Percentiles rank a stretch among this genome's conserved stretches.
These are phyloP conservation scores for Backusella australiensis DNA, from an alignment of 192 early-diverging fungal species.

Conservation along the genomic window DNA sequence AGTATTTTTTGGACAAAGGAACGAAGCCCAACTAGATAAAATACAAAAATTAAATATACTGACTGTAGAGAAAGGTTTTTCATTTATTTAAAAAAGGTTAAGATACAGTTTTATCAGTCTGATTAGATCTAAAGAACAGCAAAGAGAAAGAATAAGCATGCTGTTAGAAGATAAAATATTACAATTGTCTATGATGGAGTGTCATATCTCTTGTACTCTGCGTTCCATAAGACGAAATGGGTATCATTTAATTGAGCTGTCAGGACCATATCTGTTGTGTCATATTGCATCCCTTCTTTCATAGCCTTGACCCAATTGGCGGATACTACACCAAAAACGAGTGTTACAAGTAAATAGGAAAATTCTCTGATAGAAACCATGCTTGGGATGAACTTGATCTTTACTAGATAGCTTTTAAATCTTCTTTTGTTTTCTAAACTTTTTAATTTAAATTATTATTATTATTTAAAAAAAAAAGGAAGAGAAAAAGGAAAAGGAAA, in stretches of 20 bases:
- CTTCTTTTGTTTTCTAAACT: not conserved
- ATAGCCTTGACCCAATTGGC: not conserved
- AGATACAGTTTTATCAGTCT: too few relatives aligned
- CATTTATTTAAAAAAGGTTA: too few relatives aligned
- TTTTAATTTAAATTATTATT: not conserved
- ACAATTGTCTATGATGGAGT: not conserved
- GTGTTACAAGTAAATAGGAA: not conserved
- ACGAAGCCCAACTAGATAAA: too few relatives aligned
- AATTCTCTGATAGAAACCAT: not conserved
- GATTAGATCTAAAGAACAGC: too few relatives aligned
- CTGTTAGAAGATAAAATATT: not conserved
- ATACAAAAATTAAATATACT: too few relatives aligned
- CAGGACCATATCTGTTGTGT: not conserved
- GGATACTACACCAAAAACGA: not conserved
- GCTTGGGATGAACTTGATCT: not conserved
- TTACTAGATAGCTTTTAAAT: not conserved
- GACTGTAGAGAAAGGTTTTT: too few relatives aligned
- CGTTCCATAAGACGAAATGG: not conserved
- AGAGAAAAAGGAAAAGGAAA: not conserved
- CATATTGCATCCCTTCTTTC: not conserved
- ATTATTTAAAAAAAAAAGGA: not conserved
- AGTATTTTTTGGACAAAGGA: too few relatives aligned
- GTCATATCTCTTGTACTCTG: not conserved
- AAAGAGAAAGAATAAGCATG: too few relatives aligned
- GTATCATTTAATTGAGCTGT: not conserved